Conservation (phyloP, 2,329 filamentous ascomycete genomes). For the Camptophora hylomeconis region DNA sequence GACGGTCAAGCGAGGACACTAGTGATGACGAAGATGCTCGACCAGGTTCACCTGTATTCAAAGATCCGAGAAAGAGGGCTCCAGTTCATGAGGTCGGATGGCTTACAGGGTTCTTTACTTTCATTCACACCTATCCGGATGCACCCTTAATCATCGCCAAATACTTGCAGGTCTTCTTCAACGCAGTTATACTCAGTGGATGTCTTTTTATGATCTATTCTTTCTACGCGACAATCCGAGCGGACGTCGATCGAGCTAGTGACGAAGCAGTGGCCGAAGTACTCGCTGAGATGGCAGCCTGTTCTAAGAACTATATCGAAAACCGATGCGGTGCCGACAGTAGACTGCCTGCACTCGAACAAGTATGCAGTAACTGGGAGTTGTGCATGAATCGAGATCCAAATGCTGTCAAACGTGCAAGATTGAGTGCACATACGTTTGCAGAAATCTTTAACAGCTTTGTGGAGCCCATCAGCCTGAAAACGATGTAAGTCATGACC, state of each 20-base stretch:
- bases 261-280: conserved; percentile 56
- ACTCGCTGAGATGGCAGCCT: conserved; percentile 59
- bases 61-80: conserved; percentile 7
- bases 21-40: conserved; percentile 26
- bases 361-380: conserved; percentile 67
- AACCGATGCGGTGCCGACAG: conserved; percentile 61
- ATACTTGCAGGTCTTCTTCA: conserved; percentile 49
- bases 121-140: conserved; percentile 51
- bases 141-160: conserved; percentile 53
- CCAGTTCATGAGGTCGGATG: conserved; percentile 15
- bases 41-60: conserved; percentile 23
- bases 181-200: conserved; percentile 34
- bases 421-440: conserved; percentile 73
- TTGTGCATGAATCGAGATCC: conserved; percentile 79
- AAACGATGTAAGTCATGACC: conserved; percentile 51
- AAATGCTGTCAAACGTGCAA: conserved; percentile 61
- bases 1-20: conserved; percentile 29
- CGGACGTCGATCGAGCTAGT: conserved; percentile 62
- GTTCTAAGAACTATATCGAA: conserved; percentile 56
- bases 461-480: conserved; percentile 78
- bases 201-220: conserved; percentile 54
- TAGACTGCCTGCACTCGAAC: conserved; percentile 59
- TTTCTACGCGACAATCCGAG: conserved; percentile 55
- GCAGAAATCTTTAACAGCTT: conserved; percentile 91
- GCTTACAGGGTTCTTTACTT: conserved; percentile 39